phyloP scores from a whole-genome alignment of 768 basidiomycete species.

The Calocybe cyanea region DNA sequence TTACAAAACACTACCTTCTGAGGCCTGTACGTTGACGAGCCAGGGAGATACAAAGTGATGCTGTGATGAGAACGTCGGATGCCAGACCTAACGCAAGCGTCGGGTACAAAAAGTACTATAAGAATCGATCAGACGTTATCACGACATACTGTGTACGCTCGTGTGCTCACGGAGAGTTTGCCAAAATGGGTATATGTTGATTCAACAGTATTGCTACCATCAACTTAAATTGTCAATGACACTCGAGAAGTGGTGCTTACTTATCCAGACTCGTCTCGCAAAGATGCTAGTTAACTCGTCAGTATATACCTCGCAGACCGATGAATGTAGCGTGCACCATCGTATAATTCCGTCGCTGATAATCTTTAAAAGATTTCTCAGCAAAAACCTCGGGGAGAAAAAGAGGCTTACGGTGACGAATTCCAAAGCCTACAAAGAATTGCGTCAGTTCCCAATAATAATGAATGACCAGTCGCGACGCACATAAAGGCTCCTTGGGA shows the following conservation, averaged over 20 bases:
- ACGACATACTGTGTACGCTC: no score
- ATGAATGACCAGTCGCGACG: background rate
- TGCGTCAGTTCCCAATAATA: no score
- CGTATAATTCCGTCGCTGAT: constrained; percentile 27
- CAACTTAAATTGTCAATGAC: background rate
- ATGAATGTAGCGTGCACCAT: constrained; percentile 18
- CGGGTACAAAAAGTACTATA: constrained; percentile 27
- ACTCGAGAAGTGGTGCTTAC: constrained; percentile 27
- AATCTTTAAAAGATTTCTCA: background rate
- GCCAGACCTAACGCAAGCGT: constrained; percentile 31
- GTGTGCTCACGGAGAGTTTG: constrained; percentile 22
- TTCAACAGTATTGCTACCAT: background rate
- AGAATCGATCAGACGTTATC: no score
- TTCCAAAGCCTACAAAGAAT: constrained; percentile 4
- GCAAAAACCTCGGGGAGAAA: background rate
- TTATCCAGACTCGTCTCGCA: constrained; percentile 23
- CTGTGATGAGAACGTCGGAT: constrained; percentile 37
- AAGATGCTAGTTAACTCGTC: constrained; percentile 17
- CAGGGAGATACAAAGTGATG: constrained; percentile 29
- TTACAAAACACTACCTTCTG: constrained; percentile 15
- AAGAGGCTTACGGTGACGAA: constrained; percentile 7
- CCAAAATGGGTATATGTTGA: constrained; percentile 22
- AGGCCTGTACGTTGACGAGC: constrained; percentile 26
- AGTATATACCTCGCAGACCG: background rate
- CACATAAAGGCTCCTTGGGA: constrained; percentile 11